Base-by-base conservation (phyloP, 768 basidiomycete species). In the Brasilioporus rufonigricans region DNA sequence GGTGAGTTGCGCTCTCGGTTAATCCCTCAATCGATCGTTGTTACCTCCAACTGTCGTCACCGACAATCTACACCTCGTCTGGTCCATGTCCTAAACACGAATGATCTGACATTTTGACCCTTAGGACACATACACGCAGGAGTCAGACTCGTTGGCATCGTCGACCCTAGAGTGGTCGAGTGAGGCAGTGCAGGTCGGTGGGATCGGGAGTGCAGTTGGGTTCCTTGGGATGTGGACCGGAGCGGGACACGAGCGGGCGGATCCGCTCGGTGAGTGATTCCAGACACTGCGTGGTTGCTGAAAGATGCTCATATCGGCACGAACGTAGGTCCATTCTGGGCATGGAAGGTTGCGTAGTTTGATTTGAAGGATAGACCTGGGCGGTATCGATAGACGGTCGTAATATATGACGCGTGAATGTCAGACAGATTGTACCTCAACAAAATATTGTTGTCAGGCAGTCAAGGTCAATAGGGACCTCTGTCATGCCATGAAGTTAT, bases 171-270 rank as follows among this genome's bases (percentile, higher is more conserved):
- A 81, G 56, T 85, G 83, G 83, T 67, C 71, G 2, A 77, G 74
- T 13, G 83, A 85, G 56, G 80, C 75, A n/a, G 69, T 85, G 0
- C 83, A 85, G 55, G 64, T 84, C 12, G 84, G 84, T 13, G 77
- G 76, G 2, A 67, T 80, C 16, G 81, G 80, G 7, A 80, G 80
- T n/a, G 76, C 75, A 0, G 62, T 74, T 21, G 84, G 84, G 10
- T 64, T 82, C 2, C 68, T 85, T 2, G 83, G 82, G 9, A 61
- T 77, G 69, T 84, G 82, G 82, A 83, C 83, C 0, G 79, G 80
- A 9, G 77, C 76, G 14, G 63, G 62, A 18, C 82, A 83, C 57
- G 77, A 77, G 56, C 52, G 55, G 5, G 65, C 64, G 6, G 77
- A 77, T 59, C 78, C 77, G 2, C 58, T 80, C 2, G 80, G 79